Conservation (phyloP, 805 yeast genomes). For the Candida manassasensis region DNA sequence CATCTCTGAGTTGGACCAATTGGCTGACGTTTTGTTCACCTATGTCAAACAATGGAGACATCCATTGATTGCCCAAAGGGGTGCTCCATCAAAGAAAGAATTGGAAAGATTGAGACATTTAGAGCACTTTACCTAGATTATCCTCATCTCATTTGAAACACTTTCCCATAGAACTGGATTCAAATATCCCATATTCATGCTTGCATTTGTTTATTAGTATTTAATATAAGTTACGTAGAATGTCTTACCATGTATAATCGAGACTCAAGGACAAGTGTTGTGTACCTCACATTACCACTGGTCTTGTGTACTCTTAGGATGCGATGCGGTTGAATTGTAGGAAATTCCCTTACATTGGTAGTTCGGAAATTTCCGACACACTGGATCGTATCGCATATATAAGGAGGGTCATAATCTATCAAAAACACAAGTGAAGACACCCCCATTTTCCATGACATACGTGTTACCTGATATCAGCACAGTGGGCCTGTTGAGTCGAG, state of each 20-base stretch:
- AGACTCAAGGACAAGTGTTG: too few relatives aligned
- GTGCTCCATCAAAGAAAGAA: slow-evolving; percentile 38
- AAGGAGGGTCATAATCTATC: too few relatives aligned
- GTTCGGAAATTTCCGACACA: too few relatives aligned
- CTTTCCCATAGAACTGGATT: too few relatives aligned
- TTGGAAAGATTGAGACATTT: slow-evolving; percentile 39
- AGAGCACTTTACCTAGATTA: slow-evolving; percentile 35
- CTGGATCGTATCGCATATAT: too few relatives aligned
- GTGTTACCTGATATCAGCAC: slow-evolving; percentile 26
- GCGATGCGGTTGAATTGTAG: too few relatives aligned
- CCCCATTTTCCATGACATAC: slow-evolving; percentile 3
- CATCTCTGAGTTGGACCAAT: slow-evolving; percentile 40
- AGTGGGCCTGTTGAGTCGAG: slow-evolving; percentile 15
- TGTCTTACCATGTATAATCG: too few relatives aligned
- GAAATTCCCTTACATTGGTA: too few relatives aligned
- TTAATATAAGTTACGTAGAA: neutral
- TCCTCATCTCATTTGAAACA: neutral
- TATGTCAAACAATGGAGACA: slow-evolving; percentile 48
- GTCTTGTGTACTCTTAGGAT: too few relatives aligned
- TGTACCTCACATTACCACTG: too few relatives aligned
- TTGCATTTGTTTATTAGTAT: slow-evolving; percentile 4
- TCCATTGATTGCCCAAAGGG: slow-evolving; percentile 44
- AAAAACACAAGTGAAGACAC: too few relatives aligned
- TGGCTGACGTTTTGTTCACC: slow-evolving; percentile 42
- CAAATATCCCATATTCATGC: slow-evolving; percentile 2